Conservation (phyloP, 345 rosid species). For the Citrus sinensis region DNA sequence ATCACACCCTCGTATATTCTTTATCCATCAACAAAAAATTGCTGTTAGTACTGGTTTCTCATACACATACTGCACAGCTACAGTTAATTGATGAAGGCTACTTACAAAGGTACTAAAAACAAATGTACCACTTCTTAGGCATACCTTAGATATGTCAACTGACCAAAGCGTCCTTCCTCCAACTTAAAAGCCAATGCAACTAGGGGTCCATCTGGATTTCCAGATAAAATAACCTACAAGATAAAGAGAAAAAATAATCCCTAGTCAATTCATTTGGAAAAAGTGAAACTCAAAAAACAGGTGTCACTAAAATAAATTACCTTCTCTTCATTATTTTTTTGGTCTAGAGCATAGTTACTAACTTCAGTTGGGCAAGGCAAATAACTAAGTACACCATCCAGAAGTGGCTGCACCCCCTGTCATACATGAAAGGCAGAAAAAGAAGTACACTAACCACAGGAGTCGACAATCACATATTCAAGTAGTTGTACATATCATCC, state of each 20-base stretch:
- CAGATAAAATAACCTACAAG: constrained; percentile 64
- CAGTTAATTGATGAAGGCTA: not conserved
- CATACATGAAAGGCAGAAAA: constrained; percentile 9
- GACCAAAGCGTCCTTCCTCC: constrained; percentile 98
- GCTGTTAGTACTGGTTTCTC: constrained; percentile 22
- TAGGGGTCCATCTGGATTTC: constrained; percentile 93
- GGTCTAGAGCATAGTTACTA: constrained; percentile 90
- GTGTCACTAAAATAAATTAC: constrained; percentile 30
- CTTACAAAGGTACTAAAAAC: not conserved
- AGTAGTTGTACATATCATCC: not conserved
- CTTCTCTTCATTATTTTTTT: constrained; percentile 82
- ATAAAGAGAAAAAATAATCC: constrained; percentile 13
- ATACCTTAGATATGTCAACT: constrained; percentile 86
- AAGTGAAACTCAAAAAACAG: not conserved
- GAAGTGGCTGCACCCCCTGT: constrained; percentile 94
- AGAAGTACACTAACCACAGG: not conserved
- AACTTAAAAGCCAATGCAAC: constrained; percentile 97
- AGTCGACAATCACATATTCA: not conserved
- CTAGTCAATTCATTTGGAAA: not conserved
- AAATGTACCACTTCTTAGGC: not conserved
- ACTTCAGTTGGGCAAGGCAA: constrained; percentile 95
- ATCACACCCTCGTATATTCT: constrained; percentile 94
- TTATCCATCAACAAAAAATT: constrained; percentile 22
- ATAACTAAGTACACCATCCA: constrained; percentile 83
- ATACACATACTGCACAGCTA: not conserved